Conservation (phyloP, 495 filamentous ascomycete genomes). For the Aspergillus cristatus region DNA sequence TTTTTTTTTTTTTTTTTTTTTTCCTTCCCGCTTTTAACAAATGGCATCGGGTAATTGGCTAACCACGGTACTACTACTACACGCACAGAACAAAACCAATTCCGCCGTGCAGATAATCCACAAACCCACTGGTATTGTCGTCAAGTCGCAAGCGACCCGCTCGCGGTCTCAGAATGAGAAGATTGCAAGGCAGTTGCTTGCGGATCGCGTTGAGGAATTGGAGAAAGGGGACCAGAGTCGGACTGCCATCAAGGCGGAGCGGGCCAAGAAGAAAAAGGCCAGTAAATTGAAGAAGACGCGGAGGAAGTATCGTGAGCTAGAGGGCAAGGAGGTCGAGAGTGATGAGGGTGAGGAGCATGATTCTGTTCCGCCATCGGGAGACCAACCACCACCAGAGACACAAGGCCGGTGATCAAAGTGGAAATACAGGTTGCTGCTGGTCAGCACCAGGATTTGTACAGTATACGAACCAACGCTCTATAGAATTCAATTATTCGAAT, state of each 20-base stretch:
- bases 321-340: constrained; percentile 32
- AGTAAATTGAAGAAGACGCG: constrained; percentile 56
- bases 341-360: constrained; percentile 38
- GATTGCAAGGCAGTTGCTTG: constrained; percentile 69
- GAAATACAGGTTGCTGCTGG: no score
- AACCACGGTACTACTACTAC: neutral
- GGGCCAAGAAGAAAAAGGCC: constrained; percentile 52
- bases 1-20: constrained; percentile 5
- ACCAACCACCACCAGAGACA: no score
- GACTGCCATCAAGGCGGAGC: constrained; percentile 43
- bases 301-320: constrained; percentile 54
- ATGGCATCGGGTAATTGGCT: neutral
- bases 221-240: constrained; percentile 53
- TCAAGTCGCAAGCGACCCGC: constrained; percentile 88
- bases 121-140: constrained; percentile 75
- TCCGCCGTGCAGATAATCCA: constrained; percentile 93
- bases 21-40: neutral
- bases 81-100: constrained; percentile 87
- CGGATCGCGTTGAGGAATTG: constrained; percentile 63
- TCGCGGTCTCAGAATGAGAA: constrained; percentile 83
- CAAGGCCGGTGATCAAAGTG: no score
- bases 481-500: neutral
- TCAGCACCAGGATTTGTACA: no score
- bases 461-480: no score
- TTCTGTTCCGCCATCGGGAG: no score